Percentiles rank a stretch among this genome's conserved stretches.
These are phyloP conservation scores for Epithele typhae DNA, from an alignment of 768 basidiomycete species.

Conservation along the genomic window DNA sequence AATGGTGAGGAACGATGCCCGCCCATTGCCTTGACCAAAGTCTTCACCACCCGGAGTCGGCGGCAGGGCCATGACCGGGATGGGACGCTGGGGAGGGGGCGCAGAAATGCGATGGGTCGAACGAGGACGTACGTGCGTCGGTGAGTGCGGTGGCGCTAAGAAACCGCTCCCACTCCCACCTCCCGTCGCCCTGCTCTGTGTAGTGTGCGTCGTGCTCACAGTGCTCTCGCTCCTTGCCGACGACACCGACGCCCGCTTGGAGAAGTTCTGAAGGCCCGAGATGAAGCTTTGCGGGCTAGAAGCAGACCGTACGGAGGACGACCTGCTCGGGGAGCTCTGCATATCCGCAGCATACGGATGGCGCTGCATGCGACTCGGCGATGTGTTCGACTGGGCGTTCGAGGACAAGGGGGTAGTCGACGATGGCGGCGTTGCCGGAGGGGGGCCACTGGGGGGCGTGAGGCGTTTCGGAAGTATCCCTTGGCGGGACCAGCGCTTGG, in stretches of 20 bases:
- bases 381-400: slow-evolving; percentile 7
- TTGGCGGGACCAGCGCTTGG: slow-evolving; percentile 30
- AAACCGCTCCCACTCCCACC: slow-evolving; percentile 16
- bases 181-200: slow-evolving; percentile 2
- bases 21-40: slow-evolving; percentile 5
- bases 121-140: slow-evolving; percentile 13
- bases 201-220: slow-evolving; percentile 20
- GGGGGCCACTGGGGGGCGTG: slow-evolving; percentile 58
- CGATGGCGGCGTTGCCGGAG: slow-evolving; percentile 41
- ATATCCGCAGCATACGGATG: slow-evolving; percentile 27
- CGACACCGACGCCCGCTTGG: slow-evolving; percentile 25
- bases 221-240: slow-evolving; percentile 24
- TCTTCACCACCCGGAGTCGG: slow-evolving; percentile 46
- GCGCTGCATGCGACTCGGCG: slow-evolving; percentile 13
- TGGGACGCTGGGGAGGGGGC: slow-evolving; percentile 70
- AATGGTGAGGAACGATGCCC: slow-evolving; percentile 8
- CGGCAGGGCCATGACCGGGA: slow-evolving; percentile 66
- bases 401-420: slow-evolving; percentile 7
- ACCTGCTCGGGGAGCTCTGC: slow-evolving; percentile 14
- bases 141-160: slow-evolving; percentile 29
- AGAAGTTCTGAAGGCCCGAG: slow-evolving; percentile 22
- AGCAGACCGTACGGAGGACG: slow-evolving; percentile 18
- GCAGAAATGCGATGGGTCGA: slow-evolving; percentile 53
- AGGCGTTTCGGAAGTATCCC: slow-evolving; percentile 41
- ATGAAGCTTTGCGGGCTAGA: slow-evolving; percentile 21